Percentiles rank a stretch among this genome's conserved stretches.
phyloP scores from a whole-genome alignment of 495 filamentous ascomycete species.

The Entonaema liquescens region DNA sequence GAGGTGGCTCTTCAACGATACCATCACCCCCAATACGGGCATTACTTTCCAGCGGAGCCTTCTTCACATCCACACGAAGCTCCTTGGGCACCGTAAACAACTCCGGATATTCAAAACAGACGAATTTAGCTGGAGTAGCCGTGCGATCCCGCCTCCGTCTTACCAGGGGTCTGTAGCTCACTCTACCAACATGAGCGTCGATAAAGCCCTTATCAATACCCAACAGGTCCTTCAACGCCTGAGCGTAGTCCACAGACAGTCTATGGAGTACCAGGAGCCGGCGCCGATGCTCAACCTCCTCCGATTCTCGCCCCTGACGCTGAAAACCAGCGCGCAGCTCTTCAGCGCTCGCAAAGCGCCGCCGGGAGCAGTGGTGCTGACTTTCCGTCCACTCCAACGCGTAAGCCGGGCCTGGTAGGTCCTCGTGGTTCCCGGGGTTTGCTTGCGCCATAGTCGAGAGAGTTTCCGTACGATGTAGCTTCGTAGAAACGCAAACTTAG shows the following conservation, averaged over 20 bases:
- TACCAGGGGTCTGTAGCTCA: constrained; percentile 38
- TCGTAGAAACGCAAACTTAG: background rate
- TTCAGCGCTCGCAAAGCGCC: constrained; percentile 16
- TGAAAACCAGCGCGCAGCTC: constrained; percentile 20
- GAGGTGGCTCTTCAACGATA: constrained; percentile 16
- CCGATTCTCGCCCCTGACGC: background rate
- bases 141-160: background rate
- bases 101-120: constrained; percentile 49
- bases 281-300: background rate
- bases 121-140: constrained; percentile 18
- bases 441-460: background rate
- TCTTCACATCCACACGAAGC: background rate
- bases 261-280: constrained; percentile 46
- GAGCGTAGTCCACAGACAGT: constrained; percentile 34
- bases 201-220: constrained; percentile 46
- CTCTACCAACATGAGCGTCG: constrained; percentile 43
- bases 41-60: background rate
- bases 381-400: constrained; percentile 27
- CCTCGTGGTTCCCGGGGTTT: background rate
- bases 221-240: constrained; percentile 23
- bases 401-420: constrained; percentile 22
- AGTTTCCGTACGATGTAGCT: background rate
- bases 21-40: background rate
- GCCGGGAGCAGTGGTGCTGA: constrained; percentile 6
- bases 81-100: constrained; percentile 20